Percentiles rank a stretch among this genome's conserved stretches.
phyloP scores from a whole-genome alignment of 2,329 filamentous ascomycete genomes.

The Didymella pomorum region DNA sequence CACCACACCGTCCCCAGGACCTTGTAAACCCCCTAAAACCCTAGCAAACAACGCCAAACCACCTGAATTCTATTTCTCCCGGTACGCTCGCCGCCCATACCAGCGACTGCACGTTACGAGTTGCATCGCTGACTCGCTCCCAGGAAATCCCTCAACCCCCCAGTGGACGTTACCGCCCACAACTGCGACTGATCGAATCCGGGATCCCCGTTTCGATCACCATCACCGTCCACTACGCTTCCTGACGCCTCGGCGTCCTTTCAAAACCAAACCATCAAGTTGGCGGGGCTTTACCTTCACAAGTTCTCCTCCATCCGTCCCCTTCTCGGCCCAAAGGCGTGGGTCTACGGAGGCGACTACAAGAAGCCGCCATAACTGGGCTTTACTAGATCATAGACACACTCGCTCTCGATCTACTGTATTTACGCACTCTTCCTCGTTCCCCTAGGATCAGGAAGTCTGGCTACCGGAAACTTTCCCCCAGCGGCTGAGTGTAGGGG shows the following conservation, averaged over 20 bases:
- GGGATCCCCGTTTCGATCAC: constrained; percentile 32
- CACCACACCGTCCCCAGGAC: constrained; percentile 42
- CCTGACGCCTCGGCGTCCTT: constrained; percentile 52
- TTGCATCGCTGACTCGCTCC: constrained; percentile 26
- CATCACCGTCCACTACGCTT: constrained; percentile 24
- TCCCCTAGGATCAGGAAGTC: constrained; percentile 38
- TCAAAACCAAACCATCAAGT: constrained; percentile 75
- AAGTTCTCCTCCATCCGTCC: constrained; percentile 80
- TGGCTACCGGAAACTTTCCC: constrained; percentile 34
- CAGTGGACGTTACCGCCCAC: constrained; percentile 29
- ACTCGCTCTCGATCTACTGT: constrained; percentile 27
- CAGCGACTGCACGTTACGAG: constrained; percentile 22
- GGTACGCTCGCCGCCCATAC: constrained; percentile 14
- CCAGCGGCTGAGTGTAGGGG: constrained; percentile 56
- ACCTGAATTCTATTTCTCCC: background rate
- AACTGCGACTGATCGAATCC: constrained; percentile 38
- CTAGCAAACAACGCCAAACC: constrained; percentile 3
- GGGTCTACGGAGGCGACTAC: constrained; percentile 93
- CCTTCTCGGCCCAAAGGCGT: constrained; percentile 89
- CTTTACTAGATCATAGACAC: constrained; percentile 36
- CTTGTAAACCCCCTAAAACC: constrained; percentile 20
- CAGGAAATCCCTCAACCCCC: constrained; percentile 26
- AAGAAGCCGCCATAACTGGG: constrained; percentile 96
- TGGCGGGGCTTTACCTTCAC: constrained; percentile 82
- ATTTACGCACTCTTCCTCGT: constrained; percentile 31